These are phyloP conservation scores for Penicillium verrucosum DNA, from an alignment of 2,329 filamentous ascomycete genomes.

Conservation along the genomic window DNA sequence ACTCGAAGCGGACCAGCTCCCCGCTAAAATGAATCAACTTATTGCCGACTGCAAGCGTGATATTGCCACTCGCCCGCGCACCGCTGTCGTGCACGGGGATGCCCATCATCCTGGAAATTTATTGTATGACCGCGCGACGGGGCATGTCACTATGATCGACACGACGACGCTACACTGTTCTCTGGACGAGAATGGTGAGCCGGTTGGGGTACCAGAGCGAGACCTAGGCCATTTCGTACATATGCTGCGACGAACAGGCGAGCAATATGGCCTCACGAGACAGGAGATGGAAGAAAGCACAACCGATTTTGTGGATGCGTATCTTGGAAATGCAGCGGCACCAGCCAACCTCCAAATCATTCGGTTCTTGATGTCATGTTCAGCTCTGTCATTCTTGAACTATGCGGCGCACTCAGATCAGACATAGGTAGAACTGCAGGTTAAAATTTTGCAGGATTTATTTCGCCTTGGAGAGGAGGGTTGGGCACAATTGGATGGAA, in stretches of 20 bases:
- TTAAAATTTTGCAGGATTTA: background rate
- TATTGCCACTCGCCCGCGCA: background rate
- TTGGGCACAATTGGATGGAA: background rate
- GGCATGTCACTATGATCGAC: background rate
- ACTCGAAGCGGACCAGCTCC: background rate
- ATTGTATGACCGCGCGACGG: background rate
- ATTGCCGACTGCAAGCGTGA: background rate
- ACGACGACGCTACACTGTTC: conserved; percentile 1
- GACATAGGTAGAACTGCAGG: background rate
- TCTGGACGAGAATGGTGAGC: background rate
- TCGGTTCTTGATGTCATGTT: background rate
- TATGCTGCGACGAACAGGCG: background rate
- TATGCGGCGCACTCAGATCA: background rate
- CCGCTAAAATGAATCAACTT: background rate
- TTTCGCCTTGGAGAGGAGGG: background rate
- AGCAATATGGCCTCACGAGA: background rate
- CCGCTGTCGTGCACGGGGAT: background rate
- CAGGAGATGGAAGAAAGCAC: background rate
- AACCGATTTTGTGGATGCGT: background rate
- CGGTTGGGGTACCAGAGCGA: background rate
- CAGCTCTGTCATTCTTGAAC: background rate
- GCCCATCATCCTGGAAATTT: conserved; percentile 2
- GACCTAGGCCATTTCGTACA: background rate
- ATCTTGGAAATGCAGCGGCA: background rate
- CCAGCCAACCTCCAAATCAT: background rate